Conservation (phyloP, 192 early-diverging fungal species). For the Funneliformis mosseae region DNA sequence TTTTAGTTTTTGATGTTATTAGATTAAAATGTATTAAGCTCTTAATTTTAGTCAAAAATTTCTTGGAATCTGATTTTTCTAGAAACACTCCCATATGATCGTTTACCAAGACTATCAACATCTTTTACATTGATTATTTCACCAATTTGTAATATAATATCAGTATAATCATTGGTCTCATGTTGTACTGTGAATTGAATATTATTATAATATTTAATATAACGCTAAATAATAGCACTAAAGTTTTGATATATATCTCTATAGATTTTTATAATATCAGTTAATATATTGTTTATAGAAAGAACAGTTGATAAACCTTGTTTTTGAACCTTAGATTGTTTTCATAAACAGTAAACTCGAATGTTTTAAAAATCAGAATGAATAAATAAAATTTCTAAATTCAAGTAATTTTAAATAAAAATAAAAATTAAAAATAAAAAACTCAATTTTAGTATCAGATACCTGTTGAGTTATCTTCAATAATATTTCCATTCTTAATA, state of each 20-base stretch:
- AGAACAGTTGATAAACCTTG: not conserved
- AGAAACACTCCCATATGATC: too few relatives aligned
- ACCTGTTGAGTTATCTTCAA: too few relatives aligned
- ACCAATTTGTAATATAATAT: not conserved
- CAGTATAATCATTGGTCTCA: not conserved
- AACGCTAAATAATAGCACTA: not conserved
- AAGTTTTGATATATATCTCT: not conserved
- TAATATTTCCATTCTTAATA: too few relatives aligned
- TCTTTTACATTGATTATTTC: not conserved
- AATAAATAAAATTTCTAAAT: not conserved
- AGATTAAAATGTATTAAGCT: too few relatives aligned
- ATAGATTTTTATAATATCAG: not conserved
- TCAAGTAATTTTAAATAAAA: not conserved
- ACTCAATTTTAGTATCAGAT: too few relatives aligned
- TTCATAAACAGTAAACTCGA: not conserved
- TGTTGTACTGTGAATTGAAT: not conserved
- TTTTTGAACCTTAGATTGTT: not conserved
- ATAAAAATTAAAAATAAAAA: too few relatives aligned
- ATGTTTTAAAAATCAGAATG: not conserved
- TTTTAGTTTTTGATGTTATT: too few relatives aligned
- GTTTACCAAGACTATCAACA: not conserved
- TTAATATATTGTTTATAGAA: not conserved
- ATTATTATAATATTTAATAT: not conserved
- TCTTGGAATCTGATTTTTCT: too few relatives aligned
- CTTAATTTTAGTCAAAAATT: too few relatives aligned